Evolutionary conservation across 2,329 filamentous ascomycete species (phyloP), one percentile per base, ranked within the genome.

Genomic region (Ambrosiella cleistominuta): DNA sequence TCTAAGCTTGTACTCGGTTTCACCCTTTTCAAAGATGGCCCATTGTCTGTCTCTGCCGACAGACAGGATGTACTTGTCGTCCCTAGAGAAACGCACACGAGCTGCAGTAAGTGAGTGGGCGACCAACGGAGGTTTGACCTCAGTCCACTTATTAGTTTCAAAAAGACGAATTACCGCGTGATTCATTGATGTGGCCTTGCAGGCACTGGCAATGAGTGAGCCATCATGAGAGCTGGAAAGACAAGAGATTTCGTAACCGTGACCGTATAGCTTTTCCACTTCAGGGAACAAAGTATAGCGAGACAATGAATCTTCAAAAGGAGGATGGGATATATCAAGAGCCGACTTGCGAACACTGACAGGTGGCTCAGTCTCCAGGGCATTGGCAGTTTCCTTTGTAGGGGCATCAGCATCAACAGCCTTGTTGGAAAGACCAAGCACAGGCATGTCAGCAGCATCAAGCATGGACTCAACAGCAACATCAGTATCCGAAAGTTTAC

Each of bases 201-300:
- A 98, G 1, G 93, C 89, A 57, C 90, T 96, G 38, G 93, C 93
- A 12, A 98, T 77, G 19, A 96, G 70, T 2, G 70, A 74, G 11
- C 86, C 85, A 64, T 89, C 82, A 66, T 86, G 79, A 65, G 82
- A 88, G 7, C 84, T 79, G 9, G 90, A 86, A 13, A 95, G 80
- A 42, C 88, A 86, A 1, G 88, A 95, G 54, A 98, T 91, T 70
- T 98, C 93, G 70, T 96, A 96, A 37, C 93, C 93, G 70, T 98
- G 93, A 1, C 93, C 93, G 70, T 98, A 98, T 1, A 98, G 78
- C 72, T 98, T 98, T 69, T 98, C 93, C 6, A 81, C 81, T 68
- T 98, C 93, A 2, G 93, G 93, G 89, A 90, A 98, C 38, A 98
- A 80, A 0, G 93, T 95, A 68, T 94, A 83, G 7, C 90, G 82